phyloP scores from a whole-genome alignment of 805 yeast species.

The Starmerella kuoi region DNA sequence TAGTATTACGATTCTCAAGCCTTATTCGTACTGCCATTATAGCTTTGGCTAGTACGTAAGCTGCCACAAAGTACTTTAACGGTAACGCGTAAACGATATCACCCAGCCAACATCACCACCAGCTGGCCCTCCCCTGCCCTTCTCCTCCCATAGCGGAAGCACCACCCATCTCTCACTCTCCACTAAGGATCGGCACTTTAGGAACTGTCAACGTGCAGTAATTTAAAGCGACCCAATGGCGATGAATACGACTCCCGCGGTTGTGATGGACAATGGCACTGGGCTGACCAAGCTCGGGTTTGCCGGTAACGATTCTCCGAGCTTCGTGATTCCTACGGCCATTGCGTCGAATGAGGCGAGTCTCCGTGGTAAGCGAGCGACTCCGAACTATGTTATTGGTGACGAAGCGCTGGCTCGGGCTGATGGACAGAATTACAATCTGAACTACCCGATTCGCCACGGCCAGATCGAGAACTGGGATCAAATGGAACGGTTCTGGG shows the following conservation, averaged over 20 bases:
- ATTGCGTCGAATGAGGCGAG: slow-evolving; percentile 51
- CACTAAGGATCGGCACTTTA: not conserved
- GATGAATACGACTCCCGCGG: slow-evolving; percentile 26
- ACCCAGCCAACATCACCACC: too few species aligned
- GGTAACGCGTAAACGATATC: too few species aligned
- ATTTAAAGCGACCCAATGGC: slow-evolving; percentile 4
- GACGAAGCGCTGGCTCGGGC: slow-evolving; percentile 89
- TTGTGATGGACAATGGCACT: slow-evolving; percentile 62
- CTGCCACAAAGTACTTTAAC: too few species aligned
- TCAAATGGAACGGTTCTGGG: slow-evolving; percentile 99
- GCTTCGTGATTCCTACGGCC: slow-evolving; percentile 94
- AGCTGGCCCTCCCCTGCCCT: too few species aligned
- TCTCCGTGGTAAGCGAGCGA: slow-evolving; percentile 27
- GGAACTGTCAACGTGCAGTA: too few species aligned
- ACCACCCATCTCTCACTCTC: too few species aligned
- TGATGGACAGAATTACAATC: slow-evolving; percentile 77
- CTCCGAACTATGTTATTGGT: slow-evolving; percentile 80
- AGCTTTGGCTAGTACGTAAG: too few species aligned
- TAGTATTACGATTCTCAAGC: too few species aligned
- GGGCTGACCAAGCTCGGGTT: slow-evolving; percentile 95
- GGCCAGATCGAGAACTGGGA: slow-evolving; percentile 99
- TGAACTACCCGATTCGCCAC: slow-evolving; percentile 87
- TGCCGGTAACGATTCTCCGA: slow-evolving; percentile 97
- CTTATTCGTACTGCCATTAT: too few species aligned
- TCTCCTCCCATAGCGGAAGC: too few species aligned